Evolutionary conservation across 495 filamentous ascomycete species (phyloP).

Genomic region (Aspergillus incahuasiensis): DNA sequence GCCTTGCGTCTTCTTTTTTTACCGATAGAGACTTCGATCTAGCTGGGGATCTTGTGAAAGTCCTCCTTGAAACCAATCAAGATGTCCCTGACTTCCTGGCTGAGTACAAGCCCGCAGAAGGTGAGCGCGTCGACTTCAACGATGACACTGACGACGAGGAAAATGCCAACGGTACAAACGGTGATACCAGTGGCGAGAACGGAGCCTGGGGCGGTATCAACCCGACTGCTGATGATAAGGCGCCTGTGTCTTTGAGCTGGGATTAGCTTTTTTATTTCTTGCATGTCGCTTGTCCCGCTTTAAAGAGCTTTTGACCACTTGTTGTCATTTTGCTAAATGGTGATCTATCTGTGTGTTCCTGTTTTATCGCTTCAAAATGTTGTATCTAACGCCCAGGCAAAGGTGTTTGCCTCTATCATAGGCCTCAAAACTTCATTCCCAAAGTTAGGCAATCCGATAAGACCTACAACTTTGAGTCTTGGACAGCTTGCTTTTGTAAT

Average conservation of each 20-base stretch:
- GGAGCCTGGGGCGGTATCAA: slow-evolving; percentile 17
- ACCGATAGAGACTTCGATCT: slow-evolving; percentile 67
- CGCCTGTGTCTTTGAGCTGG: not conserved
- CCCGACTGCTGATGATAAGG: not conserved
- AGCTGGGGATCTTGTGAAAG: slow-evolving; percentile 64
- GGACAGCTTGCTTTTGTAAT: too few relatives aligned
- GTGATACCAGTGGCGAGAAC: slow-evolving; percentile 18
- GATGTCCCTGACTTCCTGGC: slow-evolving; percentile 77
- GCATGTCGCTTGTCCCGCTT: too few relatives aligned
- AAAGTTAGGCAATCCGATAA: too few relatives aligned
- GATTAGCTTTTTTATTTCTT: not conserved
- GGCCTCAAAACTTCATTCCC: not conserved
- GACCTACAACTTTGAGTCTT: too few relatives aligned
- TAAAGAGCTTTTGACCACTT: too few relatives aligned
- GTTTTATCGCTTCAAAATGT: too few relatives aligned
- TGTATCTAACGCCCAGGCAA: too few relatives aligned
- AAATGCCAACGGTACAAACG: slow-evolving; percentile 25
- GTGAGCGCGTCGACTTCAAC: slow-evolving; percentile 50
- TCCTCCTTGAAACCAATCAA: slow-evolving; percentile 74
- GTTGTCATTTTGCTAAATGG: too few relatives aligned
- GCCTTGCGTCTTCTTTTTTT: slow-evolving; percentile 86
- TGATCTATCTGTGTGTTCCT: too few relatives aligned
- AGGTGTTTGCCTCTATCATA: too few relatives aligned
- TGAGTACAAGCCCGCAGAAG: slow-evolving; percentile 55
- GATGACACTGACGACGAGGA: slow-evolving; percentile 58